Base-by-base conservation (phyloP, 176 grass and related monocot genomes). In the Calamus simplicifolius region DNA sequence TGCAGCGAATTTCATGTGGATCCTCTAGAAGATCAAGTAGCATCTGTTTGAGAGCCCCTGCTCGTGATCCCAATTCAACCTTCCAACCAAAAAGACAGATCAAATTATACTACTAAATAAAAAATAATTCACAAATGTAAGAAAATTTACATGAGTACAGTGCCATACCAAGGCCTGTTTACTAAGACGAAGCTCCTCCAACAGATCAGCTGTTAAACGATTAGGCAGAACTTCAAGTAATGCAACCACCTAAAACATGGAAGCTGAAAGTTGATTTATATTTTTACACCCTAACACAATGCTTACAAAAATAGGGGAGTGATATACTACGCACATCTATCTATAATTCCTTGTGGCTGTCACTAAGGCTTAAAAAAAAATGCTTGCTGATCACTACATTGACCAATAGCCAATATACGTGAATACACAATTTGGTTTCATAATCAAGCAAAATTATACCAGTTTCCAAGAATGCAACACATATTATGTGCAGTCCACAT, bases 201-300 rank as follows among this genome's bases (percentile, higher is more conserved):
- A 66, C 57, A 88, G 87, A 75, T 97, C 84, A 78, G 75, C 93
- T 48, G 93, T 97, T 70, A 97, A 69, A 25, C 84, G 72, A 79
- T 97, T 97, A 68, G 93, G 87, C 67, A 97, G 64, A 88, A 97
- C 93, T 77, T 97, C 93, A 69, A 97, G 84, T 75, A 97, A 82
- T 58, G 73, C 49, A 76, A 58, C 84, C 19, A 97, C 93, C 93
- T 97, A 76, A 58, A 67, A 79, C 56, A 38, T 23, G 19, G 53
- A 58, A 69, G 10, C 48, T 58, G 64, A 26, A 1, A 55, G 53
- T 29, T 60, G 15, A 14, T 55, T 13, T 58, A 35, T 8, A 38
- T 12, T 12, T 8, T 38, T 5, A 38, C 31, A 38, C 31, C 10
- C 4, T 43, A 43, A 43, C 35, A 43, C 35, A 43, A 43, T 2